Base-by-base conservation (phyloP, 768 basidiomycete species). In the Boletus sp. region DNA sequence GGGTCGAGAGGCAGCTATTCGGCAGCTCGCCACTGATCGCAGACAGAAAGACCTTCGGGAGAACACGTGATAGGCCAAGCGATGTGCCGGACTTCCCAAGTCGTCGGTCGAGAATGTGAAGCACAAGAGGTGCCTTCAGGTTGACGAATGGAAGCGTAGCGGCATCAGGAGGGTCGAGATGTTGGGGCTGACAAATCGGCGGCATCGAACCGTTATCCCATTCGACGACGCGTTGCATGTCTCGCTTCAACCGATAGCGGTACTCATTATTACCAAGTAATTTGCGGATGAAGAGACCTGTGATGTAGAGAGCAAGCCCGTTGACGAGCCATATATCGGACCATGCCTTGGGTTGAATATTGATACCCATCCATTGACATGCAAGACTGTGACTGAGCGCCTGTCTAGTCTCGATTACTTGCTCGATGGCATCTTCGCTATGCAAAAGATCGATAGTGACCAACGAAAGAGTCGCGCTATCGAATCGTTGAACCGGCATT, bases 271-370 rank as follows among this genome's bases (percentile, higher is more conserved):
- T 97, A 37, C 97, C 97, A 53, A 98, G 78, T 14, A 94, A 75
- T 71, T 88, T 90, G 54, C 87, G 83, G 63, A 95, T 74, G 75
- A 91, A 98, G 39, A 94, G 79, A 10, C 88, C 88, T 6, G 90
- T 88, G 66, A 98, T 88, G 67, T 98, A 94, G 15, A 94, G 77
- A 9, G 92, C 88, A 43, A 99, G 76, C 1, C 95, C 97, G 64
- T 96, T 93, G 53, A 95, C 86, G n/a, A 99, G 83, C 97, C 97
- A 99, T 25, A 86, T 82, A 70, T 99, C 97, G 13, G 93, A 88
- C 83, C 91, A 92, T 29, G 85, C 81, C 74, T 93, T 93, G 49
- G 88, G 94, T 53, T 93, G 86, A 64, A 99, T 93, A 71, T 98
- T 96, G 71, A 99, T 85, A 27, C 97, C 95, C 51, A 91, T 79